Conservation (phyloP, 768 basidiomycete species). For the Termitomyces titanicus region DNA sequence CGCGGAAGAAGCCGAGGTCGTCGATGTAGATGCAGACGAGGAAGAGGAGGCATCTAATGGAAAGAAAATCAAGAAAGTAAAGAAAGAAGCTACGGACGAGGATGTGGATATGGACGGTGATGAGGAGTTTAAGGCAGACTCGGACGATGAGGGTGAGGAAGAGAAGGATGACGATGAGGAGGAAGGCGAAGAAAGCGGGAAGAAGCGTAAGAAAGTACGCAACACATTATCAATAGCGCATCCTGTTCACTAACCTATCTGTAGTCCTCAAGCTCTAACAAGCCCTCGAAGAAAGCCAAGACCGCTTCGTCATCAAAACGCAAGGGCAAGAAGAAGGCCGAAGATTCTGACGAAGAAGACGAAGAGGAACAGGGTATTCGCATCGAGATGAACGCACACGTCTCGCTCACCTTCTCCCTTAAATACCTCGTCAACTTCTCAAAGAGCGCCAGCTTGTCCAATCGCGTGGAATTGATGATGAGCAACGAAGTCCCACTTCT, state of each 20-base stretch:
- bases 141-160: conserved; percentile 53
- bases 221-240: neutral
- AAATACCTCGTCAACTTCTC: conserved; percentile 98
- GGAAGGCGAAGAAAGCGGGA: conserved; percentile 47
- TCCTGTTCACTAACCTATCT: conserved; percentile 1
- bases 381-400: conserved; percentile 88
- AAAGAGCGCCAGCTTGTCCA: conserved; percentile 76
- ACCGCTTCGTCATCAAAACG: conserved; percentile 32
- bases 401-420: conserved; percentile 90
- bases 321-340: conserved; percentile 55
- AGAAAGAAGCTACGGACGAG: conserved; percentile 40
- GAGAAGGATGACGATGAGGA: conserved; percentile 52
- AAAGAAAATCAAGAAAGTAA: conserved; percentile 42
- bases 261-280: conserved; percentile 36
- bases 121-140: conserved; percentile 42
- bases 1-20: conserved; percentile 43
- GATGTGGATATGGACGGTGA: conserved; percentile 48
- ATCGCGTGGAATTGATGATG: conserved; percentile 80
- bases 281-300: conserved; percentile 44
- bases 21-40: no score
- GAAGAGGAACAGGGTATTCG: conserved; percentile 52
- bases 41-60: conserved; percentile 44
- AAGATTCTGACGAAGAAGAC: conserved; percentile 44
- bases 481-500: conserved; percentile 89
- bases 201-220: conserved; percentile 70